These are phyloP conservation scores for Leccinum disarticulatum DNA, from an alignment of 768 basidiomycete species.

Conservation along the genomic window DNA sequence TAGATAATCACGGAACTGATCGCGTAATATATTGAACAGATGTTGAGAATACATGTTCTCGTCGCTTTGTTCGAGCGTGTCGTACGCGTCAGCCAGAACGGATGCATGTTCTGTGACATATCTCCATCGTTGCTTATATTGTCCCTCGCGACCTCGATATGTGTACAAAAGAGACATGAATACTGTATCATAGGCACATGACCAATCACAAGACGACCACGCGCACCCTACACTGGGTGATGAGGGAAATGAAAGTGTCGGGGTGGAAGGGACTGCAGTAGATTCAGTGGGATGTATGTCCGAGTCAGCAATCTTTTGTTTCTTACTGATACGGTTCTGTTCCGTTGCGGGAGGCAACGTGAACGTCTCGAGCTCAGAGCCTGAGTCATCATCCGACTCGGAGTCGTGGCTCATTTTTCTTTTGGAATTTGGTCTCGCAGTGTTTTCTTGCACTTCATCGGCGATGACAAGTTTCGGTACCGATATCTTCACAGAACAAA, in stretches of 20 bases:
- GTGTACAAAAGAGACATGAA: neutral
- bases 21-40: neutral
- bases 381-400: no score
- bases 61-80: neutral
- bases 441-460: no score
- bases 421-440: no score
- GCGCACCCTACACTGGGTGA: neutral
- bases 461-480: no score
- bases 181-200: neutral
- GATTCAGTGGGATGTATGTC: neutral
- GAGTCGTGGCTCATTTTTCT: no score
- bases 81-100: neutral
- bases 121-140: no score
- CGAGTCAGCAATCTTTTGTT: neutral
- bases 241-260: neutral
- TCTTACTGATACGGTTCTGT: neutral
- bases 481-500: no score
- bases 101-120: no score
- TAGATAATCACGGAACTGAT: neutral
- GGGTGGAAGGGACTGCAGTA: neutral
- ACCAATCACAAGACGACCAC: neutral
- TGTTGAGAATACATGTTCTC: neutral
- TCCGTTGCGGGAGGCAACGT: no score
- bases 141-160: neutral
- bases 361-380: no score